These are phyloP conservation scores for Fusarium tanahbumbuense DNA, from an alignment of 2,329 filamentous ascomycete species.

Conservation along the genomic window DNA sequence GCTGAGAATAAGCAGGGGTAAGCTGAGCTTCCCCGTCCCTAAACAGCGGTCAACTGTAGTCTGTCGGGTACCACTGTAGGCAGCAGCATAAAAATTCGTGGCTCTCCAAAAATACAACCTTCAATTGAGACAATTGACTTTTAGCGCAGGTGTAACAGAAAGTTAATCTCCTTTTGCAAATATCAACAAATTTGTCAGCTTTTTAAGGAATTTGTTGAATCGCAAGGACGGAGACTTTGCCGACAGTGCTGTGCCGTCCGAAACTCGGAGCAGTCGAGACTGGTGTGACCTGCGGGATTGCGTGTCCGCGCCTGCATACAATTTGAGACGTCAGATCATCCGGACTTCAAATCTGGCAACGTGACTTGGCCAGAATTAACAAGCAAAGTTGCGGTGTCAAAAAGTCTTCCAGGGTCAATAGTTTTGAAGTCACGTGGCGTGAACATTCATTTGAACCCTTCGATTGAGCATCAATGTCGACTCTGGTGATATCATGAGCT, in stretches of 20 bases:
- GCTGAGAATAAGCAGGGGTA: slow-evolving; percentile 31
- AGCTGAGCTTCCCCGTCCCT: slow-evolving; percentile 9
- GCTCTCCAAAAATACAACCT: neutral
- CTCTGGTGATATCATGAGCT: neutral
- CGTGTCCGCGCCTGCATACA: neutral
- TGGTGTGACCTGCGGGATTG: neutral
- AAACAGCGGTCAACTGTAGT: slow-evolving; percentile 29
- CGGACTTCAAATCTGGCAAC: neutral
- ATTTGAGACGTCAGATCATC: slow-evolving; percentile 3
- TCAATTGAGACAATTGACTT: slow-evolving; percentile 1
- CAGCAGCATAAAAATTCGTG: slow-evolving; percentile 12
- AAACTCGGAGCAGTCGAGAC: neutral
- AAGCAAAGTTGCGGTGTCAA: slow-evolving; percentile 12
- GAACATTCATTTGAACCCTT: neutral
- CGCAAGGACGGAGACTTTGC: neutral
- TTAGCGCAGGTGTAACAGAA: neutral
- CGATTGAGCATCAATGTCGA: fast-evolving
- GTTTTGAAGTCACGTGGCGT: neutral
- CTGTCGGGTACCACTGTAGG: slow-evolving; percentile 3
- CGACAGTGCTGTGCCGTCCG: neutral
- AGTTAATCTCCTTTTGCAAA: neutral
- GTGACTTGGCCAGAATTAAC: neutral
- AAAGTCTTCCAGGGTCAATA: neutral
- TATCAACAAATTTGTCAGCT: neutral
- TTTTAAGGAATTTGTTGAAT: neutral